Conservation (phyloP, 768 basidiomycete species). For the Crucibulum laeve region DNA sequence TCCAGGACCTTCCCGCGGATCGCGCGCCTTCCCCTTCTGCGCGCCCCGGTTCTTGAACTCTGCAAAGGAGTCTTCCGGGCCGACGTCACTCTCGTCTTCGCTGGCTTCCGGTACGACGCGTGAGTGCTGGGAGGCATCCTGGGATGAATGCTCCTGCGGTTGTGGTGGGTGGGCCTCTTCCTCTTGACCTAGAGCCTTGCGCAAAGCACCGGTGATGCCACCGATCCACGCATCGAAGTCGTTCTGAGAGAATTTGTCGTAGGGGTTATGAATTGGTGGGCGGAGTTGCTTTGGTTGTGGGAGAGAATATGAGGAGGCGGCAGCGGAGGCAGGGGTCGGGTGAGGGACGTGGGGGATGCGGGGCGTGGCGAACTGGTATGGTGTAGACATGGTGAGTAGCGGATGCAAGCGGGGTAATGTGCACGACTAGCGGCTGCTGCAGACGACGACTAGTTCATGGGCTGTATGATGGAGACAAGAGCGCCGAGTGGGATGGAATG, state of each 20-base stretch:
- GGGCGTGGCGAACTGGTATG: conserved; percentile 7
- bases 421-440: too few relatives aligned
- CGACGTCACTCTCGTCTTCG: conserved; percentile 22
- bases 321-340: conserved; percentile 18
- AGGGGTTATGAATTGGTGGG: conserved; percentile 65
- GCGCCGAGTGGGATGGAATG: too few relatives aligned
- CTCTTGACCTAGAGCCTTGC: conserved; percentile 54
- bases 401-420: too few relatives aligned
- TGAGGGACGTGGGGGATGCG: conserved; percentile 11
- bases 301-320: conserved; percentile 10
- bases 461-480: too few relatives aligned
- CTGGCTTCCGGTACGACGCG: conserved; percentile 12
- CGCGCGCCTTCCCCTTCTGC: conserved; percentile 56
- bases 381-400: conserved; percentile 5
- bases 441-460: too few relatives aligned
- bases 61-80: conserved; percentile 53
- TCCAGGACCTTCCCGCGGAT: conserved; percentile 57
- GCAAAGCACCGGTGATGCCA: conserved; percentile 54
- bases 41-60: conserved; percentile 43
- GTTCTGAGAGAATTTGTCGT: conserved; percentile 63
- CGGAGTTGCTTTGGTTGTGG: conserved; percentile 17
- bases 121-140: conserved; percentile 11
- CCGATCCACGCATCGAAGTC: conserved; percentile 73
- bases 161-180: conserved; percentile 14
- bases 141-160: conserved; percentile 9